Evolutionary conservation across 495 filamentous ascomycete genomes (phyloP), one percentile per base, ranked within the genome.

Genomic region (Immersiella caudata): DNA sequence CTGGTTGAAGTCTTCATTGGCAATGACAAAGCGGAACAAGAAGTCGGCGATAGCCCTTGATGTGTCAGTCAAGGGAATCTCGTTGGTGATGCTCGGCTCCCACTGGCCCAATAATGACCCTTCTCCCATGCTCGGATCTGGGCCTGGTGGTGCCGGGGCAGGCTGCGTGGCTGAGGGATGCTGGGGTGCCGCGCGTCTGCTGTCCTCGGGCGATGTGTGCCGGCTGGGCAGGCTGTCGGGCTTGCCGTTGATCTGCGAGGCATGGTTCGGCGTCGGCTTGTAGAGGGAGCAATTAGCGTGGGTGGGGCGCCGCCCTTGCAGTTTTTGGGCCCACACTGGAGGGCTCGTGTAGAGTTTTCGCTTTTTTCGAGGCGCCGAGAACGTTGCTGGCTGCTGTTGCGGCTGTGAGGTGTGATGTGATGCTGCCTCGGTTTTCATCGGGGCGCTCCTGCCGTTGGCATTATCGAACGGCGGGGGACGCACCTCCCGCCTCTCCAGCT

Each of bases 21-120:
- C 67, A 14, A 94, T 85, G 29, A 96, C 90, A 67, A 89, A 79
- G 52, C 80, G 69, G 71, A 86, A 94, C 8, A 97, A 74, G 69
- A 92, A 96, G 73, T 96, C 90, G 55, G 88, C 89, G 8, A 96
- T 79, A 14, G 78, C 65, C 68, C 87, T 89, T 6, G 86, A 87
- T 26, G 94, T 71, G 60, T 91, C 85, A 56, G 93, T 90, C 60
- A 85, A 79, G 0, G 91, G 91, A 51, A 87, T 85, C 1, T 81
- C 76, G 35, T 85, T 86, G 6, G 85, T 86, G 60, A 96, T 90
- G 36, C 84, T 91, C 2, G 86, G 84, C 68, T 96, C 93, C 91
- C 91, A 94, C 1, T 82, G 84, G 0, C 88, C 88, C 11, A 90
- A 24, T 1, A 36, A 12, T 0, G 71, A 49, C 6, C 61, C 40